Base-by-base conservation (phyloP, 345 rosid genomes). In the Gossypium thurberi region DNA sequence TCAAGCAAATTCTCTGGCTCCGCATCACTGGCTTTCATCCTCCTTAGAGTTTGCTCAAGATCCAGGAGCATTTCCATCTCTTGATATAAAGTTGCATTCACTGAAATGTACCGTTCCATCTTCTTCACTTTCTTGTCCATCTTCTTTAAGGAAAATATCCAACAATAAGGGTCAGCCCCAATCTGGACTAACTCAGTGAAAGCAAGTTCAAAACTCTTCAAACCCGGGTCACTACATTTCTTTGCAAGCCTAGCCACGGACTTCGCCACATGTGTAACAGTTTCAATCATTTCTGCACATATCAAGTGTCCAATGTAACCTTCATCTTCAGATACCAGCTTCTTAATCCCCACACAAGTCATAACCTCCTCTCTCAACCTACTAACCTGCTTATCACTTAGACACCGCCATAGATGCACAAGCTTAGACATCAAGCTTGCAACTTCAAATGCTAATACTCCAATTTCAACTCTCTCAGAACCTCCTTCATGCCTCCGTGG, bases 51-150 rank as follows among this genome's bases (percentile, higher is more conserved):
- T 81, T 92, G 99, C 69, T 91, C 93, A 52, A 86, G 84, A 76
- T 92, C 98, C 2, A 86, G 78, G 42, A 95, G 86, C 77, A 87
- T 77, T 84, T 95, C 99, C 88, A 91, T 92, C 87, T 91, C 99
- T 76, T 92, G 99, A 65, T 91, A 91, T 68, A 95, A 78, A 69
- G 80, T 85, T 5, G 89, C 92, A 73, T 95, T 95, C 13, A 85
- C 81, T 0, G 88, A 86, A 69, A 95, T 84, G 51, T 86, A 92
- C 18, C 83, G 90, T 74, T 92, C 94, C 94, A 95, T 92, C 85
- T 90, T 92, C 85, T 87, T 92, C 12, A 80, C 89, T 78, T 92
- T 92, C 53, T 75, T 82, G 64, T 89, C 98, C 99, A 95, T 95
- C 75, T 92, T 92, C 85, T 84, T 91, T 79, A 81, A 76, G 4